phyloP scores from a whole-genome alignment of 83 land plant genomes.

The Larix sibirica region DNA sequence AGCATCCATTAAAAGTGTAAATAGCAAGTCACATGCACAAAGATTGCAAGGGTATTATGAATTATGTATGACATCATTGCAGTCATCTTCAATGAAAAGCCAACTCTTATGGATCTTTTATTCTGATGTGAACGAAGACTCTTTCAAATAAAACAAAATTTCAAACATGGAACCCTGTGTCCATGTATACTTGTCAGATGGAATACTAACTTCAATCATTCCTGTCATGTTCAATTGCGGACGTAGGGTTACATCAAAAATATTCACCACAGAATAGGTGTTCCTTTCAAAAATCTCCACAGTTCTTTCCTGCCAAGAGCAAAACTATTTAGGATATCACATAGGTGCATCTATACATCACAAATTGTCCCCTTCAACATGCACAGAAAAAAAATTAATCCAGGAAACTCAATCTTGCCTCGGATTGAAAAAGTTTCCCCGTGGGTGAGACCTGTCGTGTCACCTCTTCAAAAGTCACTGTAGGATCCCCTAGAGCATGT shows the following conservation, averaged over 20 bases:
- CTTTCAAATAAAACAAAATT: background rate
- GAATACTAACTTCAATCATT: slow-evolving; percentile 63
- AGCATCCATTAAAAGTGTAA: background rate
- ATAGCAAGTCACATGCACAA: background rate
- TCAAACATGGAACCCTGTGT: background rate
- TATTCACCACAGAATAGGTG: slow-evolving; percentile 93
- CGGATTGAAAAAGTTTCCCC: slow-evolving; percentile 69
- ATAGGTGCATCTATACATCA: slow-evolving; percentile 5
- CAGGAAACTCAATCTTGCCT: slow-evolving; percentile 44
- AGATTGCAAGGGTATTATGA: background rate
- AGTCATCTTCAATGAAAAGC: background rate
- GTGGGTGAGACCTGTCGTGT: slow-evolving; percentile 66
- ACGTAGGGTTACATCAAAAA: slow-evolving; percentile 85
- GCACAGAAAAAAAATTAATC: background rate
- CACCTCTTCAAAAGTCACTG: slow-evolving; percentile 75
- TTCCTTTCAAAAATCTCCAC: slow-evolving; percentile 79
- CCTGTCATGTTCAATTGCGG: slow-evolving; percentile 91
- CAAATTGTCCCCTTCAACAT: background rate
- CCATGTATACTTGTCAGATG: background rate
- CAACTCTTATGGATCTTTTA: background rate
- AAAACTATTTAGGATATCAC: background rate
- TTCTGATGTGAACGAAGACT: background rate
- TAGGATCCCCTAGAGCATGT: slow-evolving; percentile 82
- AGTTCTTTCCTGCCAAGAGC: slow-evolving; percentile 65
- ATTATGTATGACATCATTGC: background rate